Conservation (phyloP, 768 basidiomycete species). For the Boletus reticuloceps region DNA sequence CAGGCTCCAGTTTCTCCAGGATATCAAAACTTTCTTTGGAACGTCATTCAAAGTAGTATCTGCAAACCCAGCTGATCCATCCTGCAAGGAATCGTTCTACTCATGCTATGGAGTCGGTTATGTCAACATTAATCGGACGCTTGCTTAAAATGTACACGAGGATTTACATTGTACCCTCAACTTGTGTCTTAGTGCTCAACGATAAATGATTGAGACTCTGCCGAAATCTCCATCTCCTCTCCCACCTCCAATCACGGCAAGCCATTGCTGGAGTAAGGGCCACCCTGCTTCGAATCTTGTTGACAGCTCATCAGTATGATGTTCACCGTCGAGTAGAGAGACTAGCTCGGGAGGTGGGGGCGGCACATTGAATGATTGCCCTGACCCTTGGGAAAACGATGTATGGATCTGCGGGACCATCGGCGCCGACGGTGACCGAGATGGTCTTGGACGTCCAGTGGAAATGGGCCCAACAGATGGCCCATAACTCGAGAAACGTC, state of each 20-base stretch:
- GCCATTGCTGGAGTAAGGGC: constrained; percentile 76
- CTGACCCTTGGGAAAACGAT: constrained; percentile 22
- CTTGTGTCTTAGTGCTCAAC: constrained; percentile 38
- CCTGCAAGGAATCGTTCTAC: constrained; percentile 64
- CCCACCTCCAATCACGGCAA: constrained; percentile 57
- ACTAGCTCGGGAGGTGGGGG: constrained; percentile 52
- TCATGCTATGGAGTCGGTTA: constrained; percentile 94
- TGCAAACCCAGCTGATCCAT: constrained; percentile 49
- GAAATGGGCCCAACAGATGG: constrained; percentile 23
- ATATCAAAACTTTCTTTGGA: constrained; percentile 79
- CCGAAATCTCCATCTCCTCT: constrained; percentile 68
- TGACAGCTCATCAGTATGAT: constrained; percentile 89
- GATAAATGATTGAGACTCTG: constrained; percentile 73
- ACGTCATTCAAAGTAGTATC: constrained; percentile 89
- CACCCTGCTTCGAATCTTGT: constrained; percentile 81
- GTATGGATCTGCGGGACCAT: constrained; percentile 34
- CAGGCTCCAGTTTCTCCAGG: constrained; percentile 91
- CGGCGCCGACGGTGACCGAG: constrained; percentile 60
- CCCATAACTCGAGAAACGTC: constrained; percentile 23
- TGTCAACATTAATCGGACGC: constrained; percentile 78
- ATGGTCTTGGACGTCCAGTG: constrained; percentile 46
- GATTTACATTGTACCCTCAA: background rate
- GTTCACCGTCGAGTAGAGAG: constrained; percentile 77
- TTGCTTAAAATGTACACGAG: constrained; percentile 46
- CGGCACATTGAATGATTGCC: constrained; percentile 19